phyloP scores from a whole-genome alignment of 805 yeast genomes.

The Lachancea cidri region DNA sequence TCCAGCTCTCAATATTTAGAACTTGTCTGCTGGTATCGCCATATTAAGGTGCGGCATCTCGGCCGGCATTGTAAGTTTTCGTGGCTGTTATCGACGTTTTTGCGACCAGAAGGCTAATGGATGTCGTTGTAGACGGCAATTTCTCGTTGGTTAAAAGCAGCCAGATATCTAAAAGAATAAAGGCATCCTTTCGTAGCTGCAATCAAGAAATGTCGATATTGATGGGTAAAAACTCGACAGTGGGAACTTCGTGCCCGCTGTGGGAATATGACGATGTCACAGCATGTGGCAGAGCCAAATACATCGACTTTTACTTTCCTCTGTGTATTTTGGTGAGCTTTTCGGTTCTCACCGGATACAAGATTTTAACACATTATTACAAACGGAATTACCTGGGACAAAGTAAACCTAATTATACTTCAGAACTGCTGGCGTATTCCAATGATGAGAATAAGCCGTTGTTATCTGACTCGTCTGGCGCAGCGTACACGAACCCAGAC shows the following conservation, averaged over 20 bases:
- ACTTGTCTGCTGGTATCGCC: background rate
- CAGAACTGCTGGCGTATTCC: constrained; percentile 15
- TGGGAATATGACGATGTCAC: constrained; percentile 66
- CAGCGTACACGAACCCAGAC: constrained; percentile 10
- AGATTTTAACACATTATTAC: constrained; percentile 17
- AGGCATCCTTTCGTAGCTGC: background rate
- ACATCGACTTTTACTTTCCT: constrained; percentile 35
- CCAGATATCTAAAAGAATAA: background rate
- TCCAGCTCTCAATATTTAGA: no score
- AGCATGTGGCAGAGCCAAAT: constrained; percentile 41
- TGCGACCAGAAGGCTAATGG: background rate
- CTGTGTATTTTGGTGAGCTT: constrained; percentile 9
- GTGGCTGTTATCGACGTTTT: background rate
- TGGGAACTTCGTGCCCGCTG: constrained; percentile 12
- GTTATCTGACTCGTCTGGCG: constrained; percentile 12
- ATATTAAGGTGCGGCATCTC: background rate
- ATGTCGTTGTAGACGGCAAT: background rate
- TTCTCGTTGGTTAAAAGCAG: background rate
- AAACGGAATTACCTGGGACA: constrained; percentile 15
- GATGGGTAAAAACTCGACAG: background rate
- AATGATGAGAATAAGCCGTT: constrained; percentile 21
- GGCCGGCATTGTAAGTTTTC: background rate
- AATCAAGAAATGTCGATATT: background rate
- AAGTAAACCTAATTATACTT: constrained; percentile 15
- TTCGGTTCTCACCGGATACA: constrained; percentile 12